Evolutionary conservation across 805 yeast genomes (phyloP).

Genomic region (Saccharomycopsis schoenii): DNA sequence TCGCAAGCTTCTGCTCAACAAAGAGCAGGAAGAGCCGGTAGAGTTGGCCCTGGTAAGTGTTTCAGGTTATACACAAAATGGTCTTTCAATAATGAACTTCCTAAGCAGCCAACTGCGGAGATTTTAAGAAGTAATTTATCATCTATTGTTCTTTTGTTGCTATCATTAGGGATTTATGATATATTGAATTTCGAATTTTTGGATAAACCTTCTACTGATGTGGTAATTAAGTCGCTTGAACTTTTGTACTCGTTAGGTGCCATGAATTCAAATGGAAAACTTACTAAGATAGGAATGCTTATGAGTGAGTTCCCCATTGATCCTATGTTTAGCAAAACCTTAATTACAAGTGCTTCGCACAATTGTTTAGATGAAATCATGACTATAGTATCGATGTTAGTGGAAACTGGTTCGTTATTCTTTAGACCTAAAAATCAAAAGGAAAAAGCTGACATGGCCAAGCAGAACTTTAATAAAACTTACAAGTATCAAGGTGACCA

Average conservation of each 20-base stretch:
- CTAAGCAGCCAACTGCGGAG: constrained; percentile 78
- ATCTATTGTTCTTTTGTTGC: constrained; percentile 61
- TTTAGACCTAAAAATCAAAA: constrained; percentile 60
- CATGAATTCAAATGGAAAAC: constrained; percentile 62
- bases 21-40: constrained; percentile 96
- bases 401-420: constrained; percentile 65
- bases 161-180: constrained; percentile 81
- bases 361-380: constrained; percentile 61
- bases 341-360: constrained; percentile 33
- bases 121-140: constrained; percentile 78
- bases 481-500: constrained; percentile 60
- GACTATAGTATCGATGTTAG: constrained; percentile 73
- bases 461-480: constrained; percentile 41
- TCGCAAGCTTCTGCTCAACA: constrained; percentile 95
- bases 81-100: constrained; percentile 70
- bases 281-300: constrained; percentile 67
- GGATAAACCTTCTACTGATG: constrained; percentile 75
- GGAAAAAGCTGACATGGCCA: constrained; percentile 55
- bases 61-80: constrained; percentile 79
- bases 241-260: constrained; percentile 84
- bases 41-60: constrained; percentile 95
- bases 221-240: constrained; percentile 68
- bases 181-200: constrained; percentile 76
- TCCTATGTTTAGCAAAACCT: constrained; percentile 75
- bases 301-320: constrained; percentile 93